Conservation (phyloP, 441 rosid species). For the Erysimum cheiri region DNA sequence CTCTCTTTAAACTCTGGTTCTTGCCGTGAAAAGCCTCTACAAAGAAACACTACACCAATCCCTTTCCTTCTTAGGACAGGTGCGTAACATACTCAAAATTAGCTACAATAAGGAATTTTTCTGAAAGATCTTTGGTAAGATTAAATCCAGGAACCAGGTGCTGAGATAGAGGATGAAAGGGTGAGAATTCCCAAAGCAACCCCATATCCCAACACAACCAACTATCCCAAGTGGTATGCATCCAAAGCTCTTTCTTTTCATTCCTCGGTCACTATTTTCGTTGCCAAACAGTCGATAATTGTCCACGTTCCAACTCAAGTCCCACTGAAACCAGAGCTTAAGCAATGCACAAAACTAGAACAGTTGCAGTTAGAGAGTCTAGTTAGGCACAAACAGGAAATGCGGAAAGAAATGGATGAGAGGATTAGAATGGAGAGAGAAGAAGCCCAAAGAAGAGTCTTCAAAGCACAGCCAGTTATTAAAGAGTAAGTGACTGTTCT, state of each 20-base stretch:
- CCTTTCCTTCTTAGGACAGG: constrained; percentile 91
- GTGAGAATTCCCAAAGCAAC: constrained; percentile 74
- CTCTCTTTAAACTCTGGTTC: constrained; percentile 82
- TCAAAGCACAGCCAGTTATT: constrained; percentile 73
- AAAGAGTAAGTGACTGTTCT: constrained; percentile 59
- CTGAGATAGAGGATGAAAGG: constrained; percentile 76
- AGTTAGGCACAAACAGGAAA: too few relatives aligned
- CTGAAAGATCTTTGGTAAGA: constrained; percentile 13
- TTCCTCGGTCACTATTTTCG: neutral
- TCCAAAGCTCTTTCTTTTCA: neutral
- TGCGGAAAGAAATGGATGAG: constrained; percentile 79
- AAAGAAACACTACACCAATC: constrained; percentile 74
- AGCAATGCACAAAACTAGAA: constrained; percentile 75
- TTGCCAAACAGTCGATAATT: too few relatives aligned
- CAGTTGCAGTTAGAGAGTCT: constrained; percentile 91
- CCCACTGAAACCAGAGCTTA: constrained; percentile 81
- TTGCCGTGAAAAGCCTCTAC: constrained; percentile 55
- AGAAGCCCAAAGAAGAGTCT: constrained; percentile 70
- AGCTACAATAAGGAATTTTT: neutral
- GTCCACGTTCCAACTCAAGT: constrained; percentile 23
- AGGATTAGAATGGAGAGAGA: constrained; percentile 65
- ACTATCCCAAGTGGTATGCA: constrained; percentile 84
- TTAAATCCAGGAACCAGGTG: constrained; percentile 78
- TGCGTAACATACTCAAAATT: constrained; percentile 29
- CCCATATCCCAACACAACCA: constrained; percentile 95